Evolutionary conservation across 441 rosid genomes (phyloP).

Genomic region (Erodium trifolium): DNA sequence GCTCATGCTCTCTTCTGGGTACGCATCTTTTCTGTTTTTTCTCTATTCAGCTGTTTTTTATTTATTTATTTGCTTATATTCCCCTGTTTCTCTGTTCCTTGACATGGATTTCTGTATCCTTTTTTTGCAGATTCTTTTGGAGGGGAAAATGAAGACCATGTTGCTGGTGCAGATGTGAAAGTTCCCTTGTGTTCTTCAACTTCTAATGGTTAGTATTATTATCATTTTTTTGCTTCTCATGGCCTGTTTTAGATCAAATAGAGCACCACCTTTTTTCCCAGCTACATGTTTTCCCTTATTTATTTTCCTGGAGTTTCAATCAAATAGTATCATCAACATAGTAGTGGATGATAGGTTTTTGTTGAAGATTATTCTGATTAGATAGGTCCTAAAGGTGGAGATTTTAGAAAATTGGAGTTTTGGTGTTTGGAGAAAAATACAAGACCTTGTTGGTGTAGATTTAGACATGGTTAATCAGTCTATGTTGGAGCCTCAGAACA

Average conservation of each 20-base stretch:
- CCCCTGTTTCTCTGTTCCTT: neutral
- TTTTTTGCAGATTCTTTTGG: constrained; percentile 48
- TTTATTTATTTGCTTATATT: too few species aligned
- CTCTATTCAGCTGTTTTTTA: neutral
- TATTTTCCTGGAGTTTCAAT: neutral
- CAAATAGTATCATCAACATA: neutral
- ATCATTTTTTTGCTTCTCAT: neutral
- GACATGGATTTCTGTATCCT: neutral
- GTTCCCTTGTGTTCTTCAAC: constrained; percentile 42
- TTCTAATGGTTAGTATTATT: constrained; percentile 42
- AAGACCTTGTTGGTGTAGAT: neutral
- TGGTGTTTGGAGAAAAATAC: too few species aligned
- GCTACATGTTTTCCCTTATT: neutral
- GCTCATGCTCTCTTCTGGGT: constrained; percentile 46
- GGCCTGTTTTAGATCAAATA: neutral
- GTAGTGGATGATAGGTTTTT: neutral
- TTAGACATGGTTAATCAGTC: neutral
- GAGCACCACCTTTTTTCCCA: neutral
- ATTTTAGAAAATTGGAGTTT: neutral
- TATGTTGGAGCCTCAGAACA: too few species aligned
- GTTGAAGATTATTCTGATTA: neutral
- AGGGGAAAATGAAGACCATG: constrained; percentile 28
- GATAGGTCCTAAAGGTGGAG: neutral
- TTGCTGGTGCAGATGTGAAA: constrained; percentile 22
- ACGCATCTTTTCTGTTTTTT: constrained; percentile 21